These are phyloP conservation scores for Sicyos edulis DNA, from an alignment of 306 rosid genomes.

Conservation along the genomic window DNA sequence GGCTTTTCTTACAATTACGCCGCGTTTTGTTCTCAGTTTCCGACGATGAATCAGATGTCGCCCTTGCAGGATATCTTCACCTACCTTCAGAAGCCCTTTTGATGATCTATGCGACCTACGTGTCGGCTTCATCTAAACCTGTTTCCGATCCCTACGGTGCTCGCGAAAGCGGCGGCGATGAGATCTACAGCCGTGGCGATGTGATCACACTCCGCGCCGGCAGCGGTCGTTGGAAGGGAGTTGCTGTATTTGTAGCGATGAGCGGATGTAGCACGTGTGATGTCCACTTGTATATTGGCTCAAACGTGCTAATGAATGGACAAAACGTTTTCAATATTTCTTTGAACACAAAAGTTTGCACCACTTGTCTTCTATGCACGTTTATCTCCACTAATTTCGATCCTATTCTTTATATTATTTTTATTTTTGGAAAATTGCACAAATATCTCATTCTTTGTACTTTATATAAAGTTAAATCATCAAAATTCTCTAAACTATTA, in stretches of 20 bases:
- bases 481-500: too few relatives aligned
- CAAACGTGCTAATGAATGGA: background rate
- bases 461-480: too few relatives aligned
- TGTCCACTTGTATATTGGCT: too few relatives aligned
- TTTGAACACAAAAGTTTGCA: too few relatives aligned
- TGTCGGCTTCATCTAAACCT: background rate
- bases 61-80: slow-evolving; percentile 83
- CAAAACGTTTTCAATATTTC: background rate
- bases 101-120: slow-evolving; percentile 11
- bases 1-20: slow-evolving; percentile 48
- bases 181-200: too few relatives aligned
- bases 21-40: slow-evolving; percentile 48
- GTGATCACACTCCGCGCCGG: too few relatives aligned
- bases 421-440: too few relatives aligned
- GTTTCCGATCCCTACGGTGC: too few relatives aligned
- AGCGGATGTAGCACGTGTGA: background rate
- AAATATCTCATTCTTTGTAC: too few relatives aligned
- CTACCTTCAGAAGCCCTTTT: slow-evolving; percentile 53
- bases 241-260: background rate
- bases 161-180: background rate
- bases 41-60: slow-evolving; percentile 55
- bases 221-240: background rate
- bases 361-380: too few relatives aligned
- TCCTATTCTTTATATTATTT: too few relatives aligned
- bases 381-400: too few relatives aligned